Evolutionary conservation across 164 flowering plant species (phyloP), one percentile per base, ranked within the genome.

Genomic region (Cinnamomum chago): DNA sequence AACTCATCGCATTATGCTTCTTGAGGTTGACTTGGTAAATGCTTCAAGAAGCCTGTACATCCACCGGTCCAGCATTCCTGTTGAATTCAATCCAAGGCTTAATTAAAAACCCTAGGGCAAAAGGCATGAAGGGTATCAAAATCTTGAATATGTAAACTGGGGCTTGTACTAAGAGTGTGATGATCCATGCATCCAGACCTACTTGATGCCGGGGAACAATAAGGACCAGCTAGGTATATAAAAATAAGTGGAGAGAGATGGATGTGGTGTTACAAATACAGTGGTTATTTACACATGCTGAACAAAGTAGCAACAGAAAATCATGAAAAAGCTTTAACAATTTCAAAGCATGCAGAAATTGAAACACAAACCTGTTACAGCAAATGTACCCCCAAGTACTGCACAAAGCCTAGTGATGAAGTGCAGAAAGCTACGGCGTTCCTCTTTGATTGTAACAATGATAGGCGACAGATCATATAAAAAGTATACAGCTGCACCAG

Each of bases 51-150:
- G 72, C 83, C 94, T 87, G 79, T 76, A 90, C 99, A 94, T 92
- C 98, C 98, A 96, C 22, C 97, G 90, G 82, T 96, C 98, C 30
- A 96, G 88, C 98, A 96, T 87, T 76, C 99, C 99, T 96, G 93
- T 71, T 52, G 47, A 76, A 9, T 25, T 18, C n/a, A 17, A 28
- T 10, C 4, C 69, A 33, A 55, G 60, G 69, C 69, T 67, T 17
- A 40, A 5, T 30, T 30, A 13, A 14, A 67, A 33, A 4, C 25
- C 30, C 17, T 17, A 27, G 15, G 33, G n/a, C 20, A 67, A 67
- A 67, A 55, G 13, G 13, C 3, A 55, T 55, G 18, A 55, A 55
- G 12, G 60, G 60, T 4, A 15, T 55, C 60, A 55, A 18, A 55
- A 18, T 55, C n/a, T 14, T 55, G 60, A 55, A 55, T 55, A 55